Evolutionary conservation across 2,329 filamentous ascomycete species (phyloP), one percentile per base, ranked within the genome.

Genomic region (Ceratocystis colombiana): DNA sequence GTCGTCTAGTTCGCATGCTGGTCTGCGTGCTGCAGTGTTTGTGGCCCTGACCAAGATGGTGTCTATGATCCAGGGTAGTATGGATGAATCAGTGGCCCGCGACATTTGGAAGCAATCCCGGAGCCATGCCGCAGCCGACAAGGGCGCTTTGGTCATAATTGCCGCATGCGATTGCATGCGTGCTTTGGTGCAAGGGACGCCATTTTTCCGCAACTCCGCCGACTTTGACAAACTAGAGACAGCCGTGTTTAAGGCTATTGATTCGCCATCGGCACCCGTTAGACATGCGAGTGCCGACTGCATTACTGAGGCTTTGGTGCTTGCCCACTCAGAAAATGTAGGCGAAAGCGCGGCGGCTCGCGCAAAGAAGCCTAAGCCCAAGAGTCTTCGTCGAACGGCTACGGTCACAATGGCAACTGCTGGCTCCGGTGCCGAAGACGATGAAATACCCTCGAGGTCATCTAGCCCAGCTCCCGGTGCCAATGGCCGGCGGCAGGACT

Each of bases 51-150:
- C 84, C 53, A 92, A 91, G 76, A 83, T 96, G 50, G 80, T 87
- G 30, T 82, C 81, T 67, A 93, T 92, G 74, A 84, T 96, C 33
- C 82, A 84, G 66, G 80, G 81, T 4, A 90, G 89, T 68, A 81
- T 93, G 71, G 94, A 99, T 71, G 94, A 99, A 75, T 80, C 79
- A 65, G 80, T 92, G 46, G 89, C 89, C n/a, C 85, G 91, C 72
- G 92, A 96, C 74, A 84, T 95, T 17, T 97, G 91, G 90, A 99
- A 96, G 75, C 89, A 93, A 74, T 88, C 86, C 30, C 86, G 94
- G 69, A 90, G 82, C 74, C 82, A 88, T 70, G 88, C 88, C 33
- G 81, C 85, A 0, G 81, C 80, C 68, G 95, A 99, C 75, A 97
- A 94, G 75, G 89, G 90, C 3, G 81, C 85, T 2, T 80, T 96